Evolutionary conservation across 2,329 filamentous ascomycete genomes (phyloP).

Genomic region (Pseudohalonectria lignicola): DNA sequence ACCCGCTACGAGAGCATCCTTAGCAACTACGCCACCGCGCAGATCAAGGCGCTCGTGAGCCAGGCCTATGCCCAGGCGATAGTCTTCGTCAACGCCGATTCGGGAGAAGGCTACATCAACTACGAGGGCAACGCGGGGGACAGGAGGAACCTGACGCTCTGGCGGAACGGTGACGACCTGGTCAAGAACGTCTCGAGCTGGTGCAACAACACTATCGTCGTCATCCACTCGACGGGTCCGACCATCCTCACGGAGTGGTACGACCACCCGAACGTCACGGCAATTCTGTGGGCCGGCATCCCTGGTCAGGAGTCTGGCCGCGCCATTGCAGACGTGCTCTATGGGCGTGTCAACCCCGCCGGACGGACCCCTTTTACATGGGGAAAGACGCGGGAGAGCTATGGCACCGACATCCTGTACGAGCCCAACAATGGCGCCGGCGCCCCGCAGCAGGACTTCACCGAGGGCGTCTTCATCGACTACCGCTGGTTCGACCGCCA

Average conservation of each 20-base stretch:
- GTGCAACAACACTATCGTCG: slow-evolving; percentile 83
- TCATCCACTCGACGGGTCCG: slow-evolving; percentile 77
- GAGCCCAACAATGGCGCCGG: slow-evolving; percentile 55
- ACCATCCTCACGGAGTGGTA: slow-evolving; percentile 69
- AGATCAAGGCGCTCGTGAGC: slow-evolving; percentile 49
- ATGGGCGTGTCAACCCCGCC: slow-evolving; percentile 66
- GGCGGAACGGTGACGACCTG: slow-evolving; percentile 70
- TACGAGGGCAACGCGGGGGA: slow-evolving; percentile 80
- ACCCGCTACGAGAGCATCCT: slow-evolving; percentile 55
- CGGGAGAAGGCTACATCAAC: slow-evolving; percentile 71
- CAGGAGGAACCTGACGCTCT: slow-evolving; percentile 84
- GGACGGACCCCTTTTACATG: slow-evolving; percentile 75
- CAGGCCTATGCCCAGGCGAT: slow-evolving; percentile 60
- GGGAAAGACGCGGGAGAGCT: slow-evolving; percentile 55
- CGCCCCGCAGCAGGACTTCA: slow-evolving; percentile 63
- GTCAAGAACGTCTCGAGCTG: slow-evolving; percentile 68
- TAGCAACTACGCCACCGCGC: slow-evolving; percentile 49
- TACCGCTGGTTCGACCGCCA: slow-evolving; percentile 63
- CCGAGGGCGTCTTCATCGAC: slow-evolving; percentile 73
- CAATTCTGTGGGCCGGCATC: slow-evolving; percentile 71
- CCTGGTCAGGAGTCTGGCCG: slow-evolving; percentile 80
- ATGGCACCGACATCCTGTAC: slow-evolving; percentile 57
- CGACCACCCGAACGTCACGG: slow-evolving; percentile 67
- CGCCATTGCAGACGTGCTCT: slow-evolving; percentile 70
- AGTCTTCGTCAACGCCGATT: slow-evolving; percentile 81